These are phyloP conservation scores for Chrysopogon serrulatus DNA, from an alignment of 176 grass and related monocot species.

Conservation along the genomic window DNA sequence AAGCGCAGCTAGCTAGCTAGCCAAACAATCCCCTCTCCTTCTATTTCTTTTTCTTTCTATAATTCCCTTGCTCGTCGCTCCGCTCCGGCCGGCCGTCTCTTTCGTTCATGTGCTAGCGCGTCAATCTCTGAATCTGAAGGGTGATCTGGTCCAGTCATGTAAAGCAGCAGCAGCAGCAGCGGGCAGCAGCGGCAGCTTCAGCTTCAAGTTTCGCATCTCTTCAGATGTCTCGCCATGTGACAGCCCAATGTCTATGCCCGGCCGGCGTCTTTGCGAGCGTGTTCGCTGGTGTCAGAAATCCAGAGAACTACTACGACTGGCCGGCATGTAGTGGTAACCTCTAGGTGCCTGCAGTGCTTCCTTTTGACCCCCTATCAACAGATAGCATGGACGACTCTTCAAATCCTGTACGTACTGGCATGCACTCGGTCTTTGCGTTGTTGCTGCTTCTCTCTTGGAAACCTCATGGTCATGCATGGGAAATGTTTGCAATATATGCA, in stretches of 20 bases:
- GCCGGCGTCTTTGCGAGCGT: slow-evolving; percentile 37
- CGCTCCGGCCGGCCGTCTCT: neutral
- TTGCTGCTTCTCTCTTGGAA: neutral
- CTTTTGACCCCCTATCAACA: slow-evolving; percentile 34
- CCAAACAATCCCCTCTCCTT: neutral
- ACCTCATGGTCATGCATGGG: neutral
- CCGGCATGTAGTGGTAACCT: slow-evolving; percentile 7
- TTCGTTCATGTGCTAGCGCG: slow-evolving; percentile 21
- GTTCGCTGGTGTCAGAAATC: slow-evolving; percentile 41
- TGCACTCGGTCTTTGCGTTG: neutral
- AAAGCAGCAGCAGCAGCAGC: neutral
- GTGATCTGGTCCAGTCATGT: slow-evolving; percentile 24
- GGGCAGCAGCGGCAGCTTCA: slow-evolving; percentile 40
- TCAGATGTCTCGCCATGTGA: slow-evolving; percentile 37
- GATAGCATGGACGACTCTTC: neutral
- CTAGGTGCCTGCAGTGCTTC: neutral
- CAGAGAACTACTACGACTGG: neutral
- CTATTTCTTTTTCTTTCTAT: too few relatives aligned
- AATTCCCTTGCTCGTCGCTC: neutral
- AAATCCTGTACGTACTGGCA: neutral
- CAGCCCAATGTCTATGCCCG: neutral
- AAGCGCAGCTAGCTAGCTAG: slow-evolving; percentile 14
- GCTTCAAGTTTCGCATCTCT: slow-evolving; percentile 39
- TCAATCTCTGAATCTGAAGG: slow-evolving; percentile 31
- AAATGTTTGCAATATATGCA: neutral